Conservation (phyloP, 805 yeast genomes). For the Sugiyamaella floridensis region DNA sequence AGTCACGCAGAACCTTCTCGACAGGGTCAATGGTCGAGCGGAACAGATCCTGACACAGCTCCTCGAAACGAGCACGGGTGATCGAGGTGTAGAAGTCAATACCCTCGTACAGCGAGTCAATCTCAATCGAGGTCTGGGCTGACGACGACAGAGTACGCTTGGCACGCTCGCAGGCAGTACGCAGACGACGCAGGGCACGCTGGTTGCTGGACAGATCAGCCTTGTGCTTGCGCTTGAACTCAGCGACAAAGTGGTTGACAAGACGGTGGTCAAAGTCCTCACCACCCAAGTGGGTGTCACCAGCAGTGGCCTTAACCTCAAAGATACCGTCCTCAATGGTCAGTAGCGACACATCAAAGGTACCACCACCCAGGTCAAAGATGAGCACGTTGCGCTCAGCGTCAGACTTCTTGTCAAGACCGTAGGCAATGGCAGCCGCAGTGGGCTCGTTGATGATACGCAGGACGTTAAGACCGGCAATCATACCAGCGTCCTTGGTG, state of each 20-base stretch:
- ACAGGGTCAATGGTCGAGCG: slow-evolving; percentile 93
- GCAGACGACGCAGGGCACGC: slow-evolving; percentile 96
- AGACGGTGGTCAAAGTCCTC: slow-evolving; percentile 97
- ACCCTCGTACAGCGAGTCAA: slow-evolving; percentile 93
- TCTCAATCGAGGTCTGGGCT: slow-evolving; percentile 90
- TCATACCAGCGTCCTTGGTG: slow-evolving; percentile 94
- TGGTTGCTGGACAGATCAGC: slow-evolving; percentile 88
- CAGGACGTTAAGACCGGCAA: slow-evolving; percentile 91
- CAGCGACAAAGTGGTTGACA: slow-evolving; percentile 86
- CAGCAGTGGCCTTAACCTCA: slow-evolving; percentile 93
- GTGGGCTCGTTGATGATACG: slow-evolving; percentile 97
- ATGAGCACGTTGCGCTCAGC: slow-evolving; percentile 84
- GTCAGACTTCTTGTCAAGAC: slow-evolving; percentile 61
- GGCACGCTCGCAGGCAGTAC: slow-evolving; percentile 99
- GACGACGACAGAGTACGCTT: slow-evolving; percentile 97
- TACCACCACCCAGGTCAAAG: slow-evolving; percentile 98
- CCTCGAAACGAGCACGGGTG: slow-evolving; percentile 97
- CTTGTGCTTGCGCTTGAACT: slow-evolving; percentile 97
- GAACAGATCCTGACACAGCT: slow-evolving; percentile 87
- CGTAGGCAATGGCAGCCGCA: slow-evolving; percentile 98
- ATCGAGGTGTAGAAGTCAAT: slow-evolving; percentile 91
- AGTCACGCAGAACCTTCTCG: slow-evolving; percentile 86
- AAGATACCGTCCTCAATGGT: slow-evolving; percentile 94
- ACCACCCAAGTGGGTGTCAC: slow-evolving; percentile 94
- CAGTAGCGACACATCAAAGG: slow-evolving; percentile 92